Percentiles rank a stretch among this genome's conserved stretches.
These are phyloP conservation scores for Shiraia bambusicola DNA, from an alignment of 2,329 filamentous ascomycete species.

Conservation along the genomic window DNA sequence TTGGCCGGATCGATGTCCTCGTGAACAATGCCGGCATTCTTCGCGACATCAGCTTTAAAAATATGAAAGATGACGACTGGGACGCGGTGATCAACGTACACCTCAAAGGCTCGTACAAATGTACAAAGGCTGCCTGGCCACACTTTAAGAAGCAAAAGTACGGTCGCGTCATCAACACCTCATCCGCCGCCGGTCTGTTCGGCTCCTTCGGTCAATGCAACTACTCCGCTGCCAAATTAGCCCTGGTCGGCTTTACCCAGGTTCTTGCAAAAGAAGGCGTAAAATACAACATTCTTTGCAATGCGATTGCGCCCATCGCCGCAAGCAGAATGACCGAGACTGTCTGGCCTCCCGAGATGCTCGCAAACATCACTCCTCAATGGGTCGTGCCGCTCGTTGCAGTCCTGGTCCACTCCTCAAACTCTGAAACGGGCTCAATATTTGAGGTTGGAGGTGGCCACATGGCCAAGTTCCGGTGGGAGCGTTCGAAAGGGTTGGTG, in stretches of 20 bases:
- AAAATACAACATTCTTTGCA: conserved; percentile 97
- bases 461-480: conserved; percentile 91
- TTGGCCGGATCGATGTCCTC: conserved; percentile 87
- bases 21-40: conserved; percentile 98
- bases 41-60: conserved; percentile 95
- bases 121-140: conserved; percentile 90
- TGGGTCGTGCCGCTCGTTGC: conserved; percentile 95
- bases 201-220: conserved; percentile 95
- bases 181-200: conserved; percentile 93
- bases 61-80: conserved; percentile 97
- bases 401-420: conserved; percentile 80
- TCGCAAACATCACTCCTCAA: conserved; percentile 82
- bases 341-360: conserved; percentile 89
- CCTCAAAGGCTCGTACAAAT: conserved; percentile 93
- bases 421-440: conserved; percentile 84
- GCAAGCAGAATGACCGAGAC: conserved; percentile 95
- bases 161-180: conserved; percentile 92
- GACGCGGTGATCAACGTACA: conserved; percentile 92
- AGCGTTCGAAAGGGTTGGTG: conserved; percentile 84
- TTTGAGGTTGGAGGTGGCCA: conserved; percentile 94
- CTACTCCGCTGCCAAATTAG: conserved; percentile 95
- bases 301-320: conserved; percentile 93
- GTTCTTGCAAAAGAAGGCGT: conserved; percentile 94
- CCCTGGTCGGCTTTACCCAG: conserved; percentile 95
- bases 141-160: conserved; percentile 99